Conservation (phyloP, 2,329 filamentous ascomycete genomes). For the Hymenoscyphus fraxineus region DNA sequence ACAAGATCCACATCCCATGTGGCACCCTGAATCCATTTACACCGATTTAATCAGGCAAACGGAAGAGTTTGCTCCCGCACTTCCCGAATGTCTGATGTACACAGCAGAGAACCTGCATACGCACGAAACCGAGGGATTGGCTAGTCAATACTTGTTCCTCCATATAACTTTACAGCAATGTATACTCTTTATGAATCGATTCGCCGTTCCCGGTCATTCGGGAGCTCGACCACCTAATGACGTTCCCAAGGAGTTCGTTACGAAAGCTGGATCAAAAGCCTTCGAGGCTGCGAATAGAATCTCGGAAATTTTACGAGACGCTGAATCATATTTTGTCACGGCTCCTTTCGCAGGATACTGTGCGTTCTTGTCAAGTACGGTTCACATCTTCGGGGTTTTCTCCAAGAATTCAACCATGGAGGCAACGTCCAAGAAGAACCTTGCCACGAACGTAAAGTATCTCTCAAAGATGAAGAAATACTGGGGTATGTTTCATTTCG, state of each 20-base stretch:
- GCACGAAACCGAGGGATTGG: conserved; percentile 79
- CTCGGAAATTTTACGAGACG: conserved; percentile 76
- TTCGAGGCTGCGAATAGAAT: conserved; percentile 83
- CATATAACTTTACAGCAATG: conserved; percentile 90
- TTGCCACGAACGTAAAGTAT: conserved; percentile 85
- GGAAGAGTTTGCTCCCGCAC: conserved; percentile 62
- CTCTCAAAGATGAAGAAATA: conserved; percentile 93
- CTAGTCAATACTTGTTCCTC: conserved; percentile 88
- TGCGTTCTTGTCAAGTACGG: conserved; percentile 86
- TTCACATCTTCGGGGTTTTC: conserved; percentile 92
- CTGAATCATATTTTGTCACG: conserved; percentile 74
- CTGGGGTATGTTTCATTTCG: conserved; percentile 98
- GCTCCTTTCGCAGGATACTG: conserved; percentile 95
- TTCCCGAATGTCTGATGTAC: conserved; percentile 72
- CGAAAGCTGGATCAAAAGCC: conserved; percentile 69
- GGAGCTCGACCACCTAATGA: conserved; percentile 62
- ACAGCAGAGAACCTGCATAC: conserved; percentile 76
- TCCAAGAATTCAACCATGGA: conserved; percentile 77
- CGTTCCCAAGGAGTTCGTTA: conserved; percentile 68
- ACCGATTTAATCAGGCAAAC: conserved; percentile 65
- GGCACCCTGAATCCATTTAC: conserved; percentile 78
- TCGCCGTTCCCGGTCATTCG: conserved; percentile 64
- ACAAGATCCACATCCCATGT: conserved; percentile 71
- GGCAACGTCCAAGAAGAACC: conserved; percentile 73
- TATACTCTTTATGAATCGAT: conserved; percentile 83